Percentiles rank a stretch among this genome's conserved stretches.
Conservation (phyloP, 116 monocot genomes). For the Cymodocea nodosa region DNA sequence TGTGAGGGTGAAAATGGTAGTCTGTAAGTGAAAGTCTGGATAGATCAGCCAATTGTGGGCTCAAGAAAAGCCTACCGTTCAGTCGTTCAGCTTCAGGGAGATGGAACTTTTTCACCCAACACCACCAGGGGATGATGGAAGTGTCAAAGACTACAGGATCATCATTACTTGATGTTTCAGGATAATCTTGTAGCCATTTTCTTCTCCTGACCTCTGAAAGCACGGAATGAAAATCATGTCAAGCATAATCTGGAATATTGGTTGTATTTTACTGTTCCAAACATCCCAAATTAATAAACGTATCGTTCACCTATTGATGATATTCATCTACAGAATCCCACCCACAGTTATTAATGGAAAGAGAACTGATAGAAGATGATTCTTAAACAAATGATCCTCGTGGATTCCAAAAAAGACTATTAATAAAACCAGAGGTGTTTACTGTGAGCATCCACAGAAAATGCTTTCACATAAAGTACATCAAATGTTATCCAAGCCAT, state of each 20-base stretch:
- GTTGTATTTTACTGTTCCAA: background rate
- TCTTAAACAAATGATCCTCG: no score
- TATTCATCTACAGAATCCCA: no score
- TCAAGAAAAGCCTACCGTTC: constrained; percentile 44
- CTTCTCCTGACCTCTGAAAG: constrained; percentile 88
- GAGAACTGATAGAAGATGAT: no score
- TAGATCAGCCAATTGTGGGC: background rate
- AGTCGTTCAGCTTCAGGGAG: constrained; percentile 89
- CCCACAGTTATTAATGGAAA: no score
- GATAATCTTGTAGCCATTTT: constrained; percentile 93
- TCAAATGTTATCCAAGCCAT: no score
- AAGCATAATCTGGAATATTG: background rate
- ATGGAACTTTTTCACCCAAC: constrained; percentile 89
- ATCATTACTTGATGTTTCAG: constrained; percentile 60
- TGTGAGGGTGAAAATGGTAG: constrained; percentile 12
- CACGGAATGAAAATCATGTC: background rate
- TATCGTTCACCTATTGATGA: no score
- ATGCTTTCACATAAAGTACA: no score
- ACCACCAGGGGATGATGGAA: constrained; percentile 90
- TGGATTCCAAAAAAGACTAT: no score
- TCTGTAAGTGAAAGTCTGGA: background rate
- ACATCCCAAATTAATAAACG: background rate
- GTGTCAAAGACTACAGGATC: constrained; percentile 69
- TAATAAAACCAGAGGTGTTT: no score
- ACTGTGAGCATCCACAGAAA: no score